These are phyloP conservation scores for Ophiostoma perfectum DNA, from an alignment of 2,329 filamentous ascomycete species.

Conservation along the genomic window DNA sequence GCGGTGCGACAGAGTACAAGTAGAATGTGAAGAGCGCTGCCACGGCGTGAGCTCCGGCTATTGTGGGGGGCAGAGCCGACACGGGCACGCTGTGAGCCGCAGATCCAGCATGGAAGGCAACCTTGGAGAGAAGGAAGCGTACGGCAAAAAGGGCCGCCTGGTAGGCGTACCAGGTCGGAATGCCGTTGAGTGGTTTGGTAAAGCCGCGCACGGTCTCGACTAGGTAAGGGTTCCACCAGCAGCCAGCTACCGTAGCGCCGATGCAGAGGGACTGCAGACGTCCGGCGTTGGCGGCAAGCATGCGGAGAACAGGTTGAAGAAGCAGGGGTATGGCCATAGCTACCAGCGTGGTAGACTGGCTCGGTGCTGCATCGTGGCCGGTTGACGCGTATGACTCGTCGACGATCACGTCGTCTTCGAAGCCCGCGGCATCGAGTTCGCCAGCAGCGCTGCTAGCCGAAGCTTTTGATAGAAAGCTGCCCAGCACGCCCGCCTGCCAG, in stretches of 20 bases:
- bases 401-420: conserved; percentile 30
- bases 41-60: conserved; percentile 50
- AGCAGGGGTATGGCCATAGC: conserved; percentile 23
- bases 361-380: not conserved
- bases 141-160: conserved; percentile 56
- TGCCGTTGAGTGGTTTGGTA: conserved; percentile 53
- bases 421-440: not conserved
- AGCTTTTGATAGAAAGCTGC: not conserved
- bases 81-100: conserved; percentile 33
- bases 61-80: conserved; percentile 37
- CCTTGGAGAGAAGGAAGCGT: conserved; percentile 46
- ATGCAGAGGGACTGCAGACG: conserved; percentile 22
- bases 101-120: conserved; percentile 55
- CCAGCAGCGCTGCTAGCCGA: not conserved
- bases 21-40: conserved; percentile 49
- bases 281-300: conserved; percentile 37
- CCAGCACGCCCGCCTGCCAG: conserved; percentile 41
- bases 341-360: not conserved
- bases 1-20: conserved; percentile 44
- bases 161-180: conserved; percentile 60
- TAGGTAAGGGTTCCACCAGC: conserved; percentile 67
- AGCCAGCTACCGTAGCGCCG: conserved; percentile 34
- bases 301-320: conserved; percentile 36
- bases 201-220: conserved; percentile 56
- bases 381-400: conserved; percentile 21